These are phyloP conservation scores for Neohortaea acidophila DNA, from an alignment of 495 filamentous ascomycete genomes.

Conservation along the genomic window DNA sequence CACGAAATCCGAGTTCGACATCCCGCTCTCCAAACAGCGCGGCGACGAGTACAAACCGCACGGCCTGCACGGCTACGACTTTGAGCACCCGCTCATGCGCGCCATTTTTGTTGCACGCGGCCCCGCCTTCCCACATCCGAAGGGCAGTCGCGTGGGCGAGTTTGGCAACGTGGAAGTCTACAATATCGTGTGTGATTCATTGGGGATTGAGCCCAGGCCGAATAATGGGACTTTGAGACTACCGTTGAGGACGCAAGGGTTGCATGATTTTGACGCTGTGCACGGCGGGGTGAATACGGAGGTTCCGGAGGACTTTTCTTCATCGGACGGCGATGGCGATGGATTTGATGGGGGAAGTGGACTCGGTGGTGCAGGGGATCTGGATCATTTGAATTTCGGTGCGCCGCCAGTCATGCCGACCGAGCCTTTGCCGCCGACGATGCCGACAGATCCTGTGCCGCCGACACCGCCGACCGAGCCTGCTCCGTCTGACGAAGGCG, in stretches of 20 bases:
- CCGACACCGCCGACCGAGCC: constrained; percentile 5
- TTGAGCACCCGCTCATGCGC: constrained; percentile 78
- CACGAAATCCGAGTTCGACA: constrained; percentile 59
- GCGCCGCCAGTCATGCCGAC: too few relatives aligned
- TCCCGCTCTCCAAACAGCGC: constrained; percentile 42
- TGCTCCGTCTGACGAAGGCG: neutral
- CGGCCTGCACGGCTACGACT: constrained; percentile 83
- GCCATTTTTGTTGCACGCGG: constrained; percentile 82
- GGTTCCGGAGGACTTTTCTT: neutral
- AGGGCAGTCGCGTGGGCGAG: neutral
- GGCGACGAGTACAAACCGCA: constrained; percentile 54
- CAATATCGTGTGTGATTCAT: constrained; percentile 76
- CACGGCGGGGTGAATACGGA: neutral
- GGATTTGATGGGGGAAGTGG: neutral
- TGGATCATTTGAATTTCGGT: too few relatives aligned
- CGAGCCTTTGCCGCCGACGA: too few relatives aligned
- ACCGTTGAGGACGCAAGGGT: constrained; percentile 51
- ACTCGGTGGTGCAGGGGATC: neutral
- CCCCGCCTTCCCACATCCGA: constrained; percentile 64
- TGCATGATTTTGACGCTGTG: constrained; percentile 31
- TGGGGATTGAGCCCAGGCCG: constrained; percentile 49
- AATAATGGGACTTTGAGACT: constrained; percentile 85
- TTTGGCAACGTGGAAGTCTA: constrained; percentile 97
- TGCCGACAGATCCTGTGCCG: too few relatives aligned
- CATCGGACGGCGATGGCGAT: constrained; percentile 1